Conservation (phyloP, 176 grass and related monocot genomes). For the Saccharum officinarum region DNA sequence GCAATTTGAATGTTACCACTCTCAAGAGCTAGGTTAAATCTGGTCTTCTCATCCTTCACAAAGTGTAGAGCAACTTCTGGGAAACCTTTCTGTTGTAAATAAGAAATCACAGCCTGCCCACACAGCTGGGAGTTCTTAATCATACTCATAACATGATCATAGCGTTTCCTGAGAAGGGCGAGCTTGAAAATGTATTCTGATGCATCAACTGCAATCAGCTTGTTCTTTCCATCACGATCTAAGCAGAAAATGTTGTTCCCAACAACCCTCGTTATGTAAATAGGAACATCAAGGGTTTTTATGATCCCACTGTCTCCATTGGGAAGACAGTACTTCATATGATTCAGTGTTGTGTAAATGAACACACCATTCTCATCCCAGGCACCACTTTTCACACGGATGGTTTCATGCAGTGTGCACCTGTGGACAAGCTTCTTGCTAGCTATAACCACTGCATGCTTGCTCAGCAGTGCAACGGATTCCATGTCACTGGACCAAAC, state of each 20-base stretch:
- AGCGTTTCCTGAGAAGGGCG: conserved; percentile 69
- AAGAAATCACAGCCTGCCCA: conserved; percentile 94
- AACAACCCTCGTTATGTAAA: conserved; percentile 93
- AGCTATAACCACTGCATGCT: conserved; percentile 93
- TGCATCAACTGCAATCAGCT: conserved; percentile 79
- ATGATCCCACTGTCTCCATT: conserved; percentile 97
- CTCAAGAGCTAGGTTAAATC: conserved; percentile 97
- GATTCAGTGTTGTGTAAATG: conserved; percentile 91
- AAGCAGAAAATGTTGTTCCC: conserved; percentile 79
- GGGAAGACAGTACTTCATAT: conserved; percentile 98
- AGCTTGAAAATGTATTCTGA: conserved; percentile 99
- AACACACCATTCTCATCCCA: conserved; percentile 98
- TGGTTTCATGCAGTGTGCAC: conserved; percentile 97
- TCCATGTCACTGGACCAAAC: conserved; percentile 98
- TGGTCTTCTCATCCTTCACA: conserved; percentile 96
- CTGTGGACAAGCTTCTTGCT: conserved; percentile 81
- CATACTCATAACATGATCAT: conserved; percentile 99
- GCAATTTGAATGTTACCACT: conserved; percentile 99
- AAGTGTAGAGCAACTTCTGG: conserved; percentile 99
- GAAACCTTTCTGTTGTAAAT: conserved; percentile 97
- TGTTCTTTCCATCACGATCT: conserved; percentile 95
- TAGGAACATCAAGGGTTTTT: conserved; percentile 86
- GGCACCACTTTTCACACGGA: conserved; percentile 98
- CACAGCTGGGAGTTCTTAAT: conserved; percentile 93
- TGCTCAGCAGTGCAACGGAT: conserved; percentile 89